phyloP scores from a whole-genome alignment of 306 rosid genomes.

The Ormosia semicastrata region DNA sequence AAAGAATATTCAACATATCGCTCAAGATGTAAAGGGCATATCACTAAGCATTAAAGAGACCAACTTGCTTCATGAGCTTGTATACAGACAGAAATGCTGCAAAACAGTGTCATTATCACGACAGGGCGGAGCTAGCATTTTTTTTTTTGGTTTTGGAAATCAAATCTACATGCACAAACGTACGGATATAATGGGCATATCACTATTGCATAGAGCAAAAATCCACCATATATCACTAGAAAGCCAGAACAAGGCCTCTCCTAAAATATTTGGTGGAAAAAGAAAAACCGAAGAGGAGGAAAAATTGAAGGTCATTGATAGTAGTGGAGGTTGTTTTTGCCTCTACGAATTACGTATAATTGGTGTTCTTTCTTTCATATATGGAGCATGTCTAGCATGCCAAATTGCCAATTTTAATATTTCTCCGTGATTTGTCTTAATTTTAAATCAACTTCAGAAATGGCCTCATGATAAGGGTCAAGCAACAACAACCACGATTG shows the following conservation, averaged over 20 bases:
- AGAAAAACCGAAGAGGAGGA: not conserved
- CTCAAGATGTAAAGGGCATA: not conserved
- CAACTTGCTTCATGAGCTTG: not conserved
- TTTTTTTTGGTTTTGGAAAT: not conserved
- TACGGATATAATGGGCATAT: not conserved
- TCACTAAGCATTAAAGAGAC: constrained; percentile 5
- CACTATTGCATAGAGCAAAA: not conserved
- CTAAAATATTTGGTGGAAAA: not conserved
- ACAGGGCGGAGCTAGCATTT: not conserved
- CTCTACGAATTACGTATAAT: not conserved
- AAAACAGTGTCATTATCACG: not conserved
- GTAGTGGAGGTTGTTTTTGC: not conserved
- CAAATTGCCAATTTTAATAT: not conserved
- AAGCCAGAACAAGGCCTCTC: not conserved
- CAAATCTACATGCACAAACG: not conserved
- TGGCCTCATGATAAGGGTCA: too few relatives aligned
- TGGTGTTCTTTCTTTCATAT: not conserved
- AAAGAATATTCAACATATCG: not conserved
- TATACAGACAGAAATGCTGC: not conserved
- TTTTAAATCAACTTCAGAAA: not conserved
- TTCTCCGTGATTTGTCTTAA: not conserved
- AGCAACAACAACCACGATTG: too few relatives aligned
- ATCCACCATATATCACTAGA: not conserved
- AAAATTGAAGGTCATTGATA: not conserved
- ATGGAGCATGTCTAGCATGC: not conserved